Conservation (phyloP, 192 early-diverging fungal genomes). For the Paraglomus brasilianum region DNA sequence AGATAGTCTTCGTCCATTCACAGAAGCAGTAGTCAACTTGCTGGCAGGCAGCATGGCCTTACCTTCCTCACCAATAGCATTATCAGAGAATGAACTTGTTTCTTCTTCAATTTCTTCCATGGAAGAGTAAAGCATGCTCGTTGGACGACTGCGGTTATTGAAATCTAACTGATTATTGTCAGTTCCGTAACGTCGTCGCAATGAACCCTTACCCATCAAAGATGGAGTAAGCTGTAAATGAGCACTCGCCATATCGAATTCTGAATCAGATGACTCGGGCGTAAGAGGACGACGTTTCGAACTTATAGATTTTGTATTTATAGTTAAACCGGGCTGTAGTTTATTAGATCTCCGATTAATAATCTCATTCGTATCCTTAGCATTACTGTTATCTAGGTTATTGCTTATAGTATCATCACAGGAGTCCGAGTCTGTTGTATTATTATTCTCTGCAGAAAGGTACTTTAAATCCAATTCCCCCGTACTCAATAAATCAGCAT, state of each 20-base stretch:
- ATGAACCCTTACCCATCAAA: slow-evolving; percentile 10
- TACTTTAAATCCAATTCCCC: slow-evolving; percentile 31
- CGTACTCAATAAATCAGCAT: not conserved
- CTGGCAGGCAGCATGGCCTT: not conserved
- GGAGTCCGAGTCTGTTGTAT: slow-evolving; percentile 24
- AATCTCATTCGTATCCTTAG: not conserved
- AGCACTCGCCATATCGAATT: slow-evolving; percentile 28
- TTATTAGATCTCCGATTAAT: not conserved
- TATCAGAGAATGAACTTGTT: slow-evolving; percentile 13
- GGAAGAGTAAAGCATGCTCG: slow-evolving; percentile 8
- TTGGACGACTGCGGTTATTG: not conserved
- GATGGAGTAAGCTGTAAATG: slow-evolving; percentile 20
- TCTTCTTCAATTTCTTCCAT: slow-evolving; percentile 29
- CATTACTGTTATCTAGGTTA: not conserved
- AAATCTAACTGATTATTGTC: no score
- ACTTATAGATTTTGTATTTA: slow-evolving; percentile 14
- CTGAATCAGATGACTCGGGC: slow-evolving; percentile 30
- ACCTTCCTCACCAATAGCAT: not conserved
- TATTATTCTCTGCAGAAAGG: slow-evolving; percentile 26
- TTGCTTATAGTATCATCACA: slow-evolving; percentile 2
- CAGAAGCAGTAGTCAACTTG: not conserved
- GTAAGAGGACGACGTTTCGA: slow-evolving; percentile 18
- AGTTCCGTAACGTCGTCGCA: not conserved
- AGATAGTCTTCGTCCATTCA: slow-evolving; percentile 8
- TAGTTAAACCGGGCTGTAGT: slow-evolving; percentile 1